phyloP scores from a whole-genome alignment of 2,329 filamentous ascomycete species.

The Aspergillus glaucus region DNA sequence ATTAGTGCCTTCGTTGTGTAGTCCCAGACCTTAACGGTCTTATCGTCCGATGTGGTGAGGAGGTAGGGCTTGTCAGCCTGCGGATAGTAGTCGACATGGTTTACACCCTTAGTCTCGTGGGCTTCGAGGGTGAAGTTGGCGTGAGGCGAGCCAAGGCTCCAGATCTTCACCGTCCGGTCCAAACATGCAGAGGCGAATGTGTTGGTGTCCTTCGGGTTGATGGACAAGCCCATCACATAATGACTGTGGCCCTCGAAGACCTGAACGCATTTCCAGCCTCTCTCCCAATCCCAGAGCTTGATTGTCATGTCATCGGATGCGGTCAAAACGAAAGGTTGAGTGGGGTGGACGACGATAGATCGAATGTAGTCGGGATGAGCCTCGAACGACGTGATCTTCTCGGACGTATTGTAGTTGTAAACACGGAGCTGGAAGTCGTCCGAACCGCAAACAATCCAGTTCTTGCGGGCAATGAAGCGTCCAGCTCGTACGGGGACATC shows the following conservation, averaged over 20 bases:
- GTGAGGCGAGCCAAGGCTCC: slow-evolving; percentile 88
- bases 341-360: slow-evolving; percentile 90
- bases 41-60: slow-evolving; percentile 91
- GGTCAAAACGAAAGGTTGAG: slow-evolving; percentile 90
- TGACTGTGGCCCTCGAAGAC: slow-evolving; percentile 94
- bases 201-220: slow-evolving; percentile 96
- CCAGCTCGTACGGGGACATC: slow-evolving; percentile 96
- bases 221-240: slow-evolving; percentile 93
- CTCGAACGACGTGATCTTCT: slow-evolving; percentile 96
- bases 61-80: slow-evolving; percentile 72
- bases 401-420: slow-evolving; percentile 99
- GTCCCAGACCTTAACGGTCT: slow-evolving; percentile 97
- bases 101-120: slow-evolving; percentile 94
- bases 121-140: slow-evolving; percentile 96
- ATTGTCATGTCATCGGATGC: slow-evolving; percentile 98
- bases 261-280: slow-evolving; percentile 95
- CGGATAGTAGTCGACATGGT: slow-evolving; percentile 85
- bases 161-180: slow-evolving; percentile 95
- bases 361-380: slow-evolving; percentile 98
- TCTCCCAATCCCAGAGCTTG: slow-evolving; percentile 99
- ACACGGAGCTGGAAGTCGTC: slow-evolving; percentile 86
- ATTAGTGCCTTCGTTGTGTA: slow-evolving; percentile 98
- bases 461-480: slow-evolving; percentile 94
- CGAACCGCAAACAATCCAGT: slow-evolving; percentile 95
- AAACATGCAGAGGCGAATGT: slow-evolving; percentile 90